Percentiles rank a stretch among this genome's conserved stretches.
Evolutionary conservation across 2,329 filamentous ascomycete genomes (phyloP).

Genomic region (Cordyceps cicadae): DNA sequence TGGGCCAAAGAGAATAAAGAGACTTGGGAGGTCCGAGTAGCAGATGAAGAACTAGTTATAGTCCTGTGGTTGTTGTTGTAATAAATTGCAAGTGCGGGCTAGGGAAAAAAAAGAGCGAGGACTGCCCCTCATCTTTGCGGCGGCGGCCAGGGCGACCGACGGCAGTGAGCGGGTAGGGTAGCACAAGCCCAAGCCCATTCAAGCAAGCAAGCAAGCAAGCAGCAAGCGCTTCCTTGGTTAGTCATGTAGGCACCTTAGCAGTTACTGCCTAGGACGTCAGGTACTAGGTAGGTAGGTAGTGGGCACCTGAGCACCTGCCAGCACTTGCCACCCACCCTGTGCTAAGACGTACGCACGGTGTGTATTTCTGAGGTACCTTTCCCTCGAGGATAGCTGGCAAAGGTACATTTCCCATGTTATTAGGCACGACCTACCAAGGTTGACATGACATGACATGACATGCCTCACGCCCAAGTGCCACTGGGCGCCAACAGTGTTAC

Average conservation of each 20-base stretch:
- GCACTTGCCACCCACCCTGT: not conserved
- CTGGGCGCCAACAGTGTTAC: not conserved
- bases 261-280: not conserved
- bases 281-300: no score
- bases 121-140: conserved; percentile 12
- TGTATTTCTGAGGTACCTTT: not conserved
- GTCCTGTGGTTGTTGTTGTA: conserved; percentile 5
- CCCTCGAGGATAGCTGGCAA: no score
- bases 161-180: not conserved
- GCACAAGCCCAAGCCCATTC: conserved; percentile 3
- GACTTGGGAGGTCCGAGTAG: conserved; percentile 1
- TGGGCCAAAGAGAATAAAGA: not conserved
- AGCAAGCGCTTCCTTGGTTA: not conserved
- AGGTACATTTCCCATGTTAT: not conserved
- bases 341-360: no score
- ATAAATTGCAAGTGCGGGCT: conserved; percentile 13
- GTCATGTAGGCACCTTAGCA: no score
- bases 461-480: conserved; percentile 1
- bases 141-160: not conserved
- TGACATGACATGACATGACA: no score
- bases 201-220: not conserved
- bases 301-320: not conserved
- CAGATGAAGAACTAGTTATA: conserved; percentile 5
- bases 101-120: conserved; percentile 8
- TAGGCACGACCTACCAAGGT: no score